phyloP scores from a whole-genome alignment of 768 basidiomycete species.

The Crepidotus variabilis region DNA sequence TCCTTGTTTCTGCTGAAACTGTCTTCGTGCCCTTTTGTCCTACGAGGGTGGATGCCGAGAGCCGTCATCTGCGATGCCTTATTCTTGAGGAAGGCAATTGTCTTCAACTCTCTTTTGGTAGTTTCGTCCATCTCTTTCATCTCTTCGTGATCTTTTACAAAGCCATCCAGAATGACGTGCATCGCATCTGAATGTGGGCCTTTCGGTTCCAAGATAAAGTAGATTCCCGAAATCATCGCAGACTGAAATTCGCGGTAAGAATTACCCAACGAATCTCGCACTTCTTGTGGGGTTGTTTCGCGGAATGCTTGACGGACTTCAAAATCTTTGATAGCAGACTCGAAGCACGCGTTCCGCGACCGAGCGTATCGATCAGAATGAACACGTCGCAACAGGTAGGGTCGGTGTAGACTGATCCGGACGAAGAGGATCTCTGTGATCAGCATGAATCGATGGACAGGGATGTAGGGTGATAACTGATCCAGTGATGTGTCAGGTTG shows the following conservation, averaged over 20 bases:
- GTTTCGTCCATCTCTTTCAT: constrained; percentile 77
- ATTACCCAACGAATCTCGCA: constrained; percentile 68
- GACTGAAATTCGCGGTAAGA: constrained; percentile 87
- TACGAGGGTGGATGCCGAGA: constrained; percentile 26
- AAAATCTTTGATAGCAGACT: constrained; percentile 86
- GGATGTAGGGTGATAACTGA: constrained; percentile 57
- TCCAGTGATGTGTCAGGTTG: constrained; percentile 79
- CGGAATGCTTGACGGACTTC: constrained; percentile 70
- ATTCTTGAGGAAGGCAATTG: constrained; percentile 75
- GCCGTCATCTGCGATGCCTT: constrained; percentile 56
- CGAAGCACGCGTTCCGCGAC: constrained; percentile 85
- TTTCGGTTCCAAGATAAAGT: constrained; percentile 74
- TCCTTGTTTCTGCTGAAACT: constrained; percentile 25
- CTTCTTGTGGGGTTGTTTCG: constrained; percentile 56
- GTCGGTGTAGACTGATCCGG: constrained; percentile 79
- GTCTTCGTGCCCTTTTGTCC: constrained; percentile 23
- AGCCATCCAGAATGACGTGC: constrained; percentile 77
- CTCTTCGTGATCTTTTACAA: constrained; percentile 64
- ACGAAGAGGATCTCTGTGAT: constrained; percentile 89
- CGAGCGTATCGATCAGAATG: constrained; percentile 77
- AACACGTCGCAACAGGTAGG: constrained; percentile 79
- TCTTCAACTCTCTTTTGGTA: constrained; percentile 77
- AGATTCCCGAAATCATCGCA: constrained; percentile 87
- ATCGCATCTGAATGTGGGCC: constrained; percentile 67
- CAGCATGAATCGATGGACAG: constrained; percentile 84